These are phyloP conservation scores for Aspergillus sp. DNA, from an alignment of 2,329 filamentous ascomycete species.

Conservation along the genomic window DNA sequence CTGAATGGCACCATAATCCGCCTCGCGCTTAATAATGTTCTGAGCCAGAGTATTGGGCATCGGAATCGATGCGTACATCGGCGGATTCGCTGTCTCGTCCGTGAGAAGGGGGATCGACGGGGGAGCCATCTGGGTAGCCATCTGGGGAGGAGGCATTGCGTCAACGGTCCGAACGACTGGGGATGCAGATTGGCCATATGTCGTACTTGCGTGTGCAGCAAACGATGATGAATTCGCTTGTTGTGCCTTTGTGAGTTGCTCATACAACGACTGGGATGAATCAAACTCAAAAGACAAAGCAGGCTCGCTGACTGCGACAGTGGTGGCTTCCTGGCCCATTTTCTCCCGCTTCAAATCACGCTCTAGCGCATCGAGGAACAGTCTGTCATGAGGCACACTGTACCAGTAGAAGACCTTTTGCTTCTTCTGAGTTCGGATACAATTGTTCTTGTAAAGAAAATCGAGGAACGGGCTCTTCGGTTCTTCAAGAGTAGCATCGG, in stretches of 20 bases:
- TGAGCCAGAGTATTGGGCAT: constrained; percentile 71
- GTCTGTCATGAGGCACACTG: constrained; percentile 94
- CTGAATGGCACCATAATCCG: constrained; percentile 78
- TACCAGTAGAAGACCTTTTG: constrained; percentile 99
- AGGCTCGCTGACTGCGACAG: constrained; percentile 93
- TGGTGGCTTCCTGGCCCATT: constrained; percentile 98
- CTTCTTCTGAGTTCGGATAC: constrained; percentile 99
- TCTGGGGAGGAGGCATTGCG: constrained; percentile 84
- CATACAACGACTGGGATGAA: constrained; percentile 97
- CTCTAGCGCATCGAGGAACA: constrained; percentile 97
- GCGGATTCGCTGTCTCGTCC: constrained; percentile 67
- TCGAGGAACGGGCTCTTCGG: constrained; percentile 98
- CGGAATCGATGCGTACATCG: constrained; percentile 73
- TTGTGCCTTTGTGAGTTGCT: constrained; percentile 98
- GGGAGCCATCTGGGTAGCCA: constrained; percentile 80
- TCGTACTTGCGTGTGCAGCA: constrained; percentile 73
- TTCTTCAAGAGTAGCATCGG: constrained; percentile 96
- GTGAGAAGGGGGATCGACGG: constrained; percentile 61
- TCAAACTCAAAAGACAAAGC: constrained; percentile 98
- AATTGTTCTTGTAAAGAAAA: constrained; percentile 99
- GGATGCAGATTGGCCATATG: constrained; percentile 74
- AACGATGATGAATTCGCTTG: constrained; percentile 98
- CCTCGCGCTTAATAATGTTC: constrained; percentile 82
- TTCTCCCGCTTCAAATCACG: constrained; percentile 98
- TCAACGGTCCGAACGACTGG: constrained; percentile 90